Evolutionary conservation across 202 grass and related monocot genomes (phyloP).

Genomic region (Cymbopogon flexuosus): DNA sequence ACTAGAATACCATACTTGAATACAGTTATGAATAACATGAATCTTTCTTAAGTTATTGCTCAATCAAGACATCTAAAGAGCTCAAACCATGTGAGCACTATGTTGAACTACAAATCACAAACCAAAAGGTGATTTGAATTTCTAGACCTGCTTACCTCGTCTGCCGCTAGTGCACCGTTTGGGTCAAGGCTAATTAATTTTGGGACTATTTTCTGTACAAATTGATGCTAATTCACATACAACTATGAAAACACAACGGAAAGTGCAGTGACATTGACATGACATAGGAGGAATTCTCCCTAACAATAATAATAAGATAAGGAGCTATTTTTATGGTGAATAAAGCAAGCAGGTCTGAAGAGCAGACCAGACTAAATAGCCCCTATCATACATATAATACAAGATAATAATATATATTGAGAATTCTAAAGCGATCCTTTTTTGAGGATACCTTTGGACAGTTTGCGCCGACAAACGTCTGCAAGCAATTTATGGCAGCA

Average conservation of each 20-base stretch:
- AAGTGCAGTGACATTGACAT: background rate
- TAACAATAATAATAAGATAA: background rate
- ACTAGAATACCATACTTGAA: background rate
- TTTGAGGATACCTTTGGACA: conserved; percentile 67
- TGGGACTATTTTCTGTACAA: background rate
- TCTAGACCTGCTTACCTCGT: background rate
- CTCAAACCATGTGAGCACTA: conserved; percentile 15
- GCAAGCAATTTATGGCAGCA: conserved; percentile 90
- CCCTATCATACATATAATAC: background rate
- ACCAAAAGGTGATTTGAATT: background rate
- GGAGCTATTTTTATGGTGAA: background rate
- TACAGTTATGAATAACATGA: background rate
- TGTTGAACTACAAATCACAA: conserved; percentile 10
- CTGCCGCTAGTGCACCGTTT: background rate
- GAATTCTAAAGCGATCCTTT: background rate
- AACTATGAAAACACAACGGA: background rate
- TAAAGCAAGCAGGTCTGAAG: background rate
- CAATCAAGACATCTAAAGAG: conserved; percentile 11
- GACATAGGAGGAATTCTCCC: background rate
- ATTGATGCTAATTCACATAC: background rate
- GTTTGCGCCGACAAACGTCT: conserved; percentile 77
- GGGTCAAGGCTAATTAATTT: background rate
- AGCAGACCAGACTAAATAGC: background rate
- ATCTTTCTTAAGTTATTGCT: conserved; percentile 1
- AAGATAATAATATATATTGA: background rate